Evolutionary conservation across 2,329 filamentous ascomycete species (phyloP), one percentile per base, ranked within the genome.

Genomic region (Apiospora saccharicola): DNA sequence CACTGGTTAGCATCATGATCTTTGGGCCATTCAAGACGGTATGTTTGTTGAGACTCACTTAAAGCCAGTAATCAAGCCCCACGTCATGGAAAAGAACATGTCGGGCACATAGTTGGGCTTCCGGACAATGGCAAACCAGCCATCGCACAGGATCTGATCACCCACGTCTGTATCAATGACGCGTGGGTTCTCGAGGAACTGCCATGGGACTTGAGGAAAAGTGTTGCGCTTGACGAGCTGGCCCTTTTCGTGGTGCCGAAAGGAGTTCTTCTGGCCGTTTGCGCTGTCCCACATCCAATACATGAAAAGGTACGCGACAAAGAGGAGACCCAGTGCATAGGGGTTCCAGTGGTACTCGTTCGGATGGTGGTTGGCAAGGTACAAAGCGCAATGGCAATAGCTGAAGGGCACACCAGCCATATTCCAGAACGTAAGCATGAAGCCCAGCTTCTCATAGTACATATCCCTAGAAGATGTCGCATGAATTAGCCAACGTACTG

Each of bases 361-460:
- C 0, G 95, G 93, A 78, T 93, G 85, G 81, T 97, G 94, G 83
- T 93, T 95, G 75, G 94, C 94, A 68, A 98, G 88, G 84, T 93
- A 98, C 78, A 98, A 90, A 67, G 93, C 96, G 88, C 93, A 96
- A 86, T 98, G 95, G 86, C 94, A 97, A 88, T 98, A 98, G 71
- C 91, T 94, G 71, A 98, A 88, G 16, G 95, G 95, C 37, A 98
- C 95, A 76, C 95, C 95, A 57, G 95, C 94, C 81, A 98, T 86
- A 83, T 97, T 98, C 95, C 95, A 98, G 89, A 98, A 98, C 82
- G 96, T 97, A 76, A 98, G 90, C 95, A 98, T 97, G 86, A 98
- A 98, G 68, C 95, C 95, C 90, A 94, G 95, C 85, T 98, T 97
- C 87, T 98, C 95, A 78, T 94, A 96, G 86, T 97, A 97, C 92